A percentile compares a stretch with the other conserved stretches of the same genome.
phyloP scores from a whole-genome alignment of 139 green algal genomes.

The Chlorella ohadii region DNA sequence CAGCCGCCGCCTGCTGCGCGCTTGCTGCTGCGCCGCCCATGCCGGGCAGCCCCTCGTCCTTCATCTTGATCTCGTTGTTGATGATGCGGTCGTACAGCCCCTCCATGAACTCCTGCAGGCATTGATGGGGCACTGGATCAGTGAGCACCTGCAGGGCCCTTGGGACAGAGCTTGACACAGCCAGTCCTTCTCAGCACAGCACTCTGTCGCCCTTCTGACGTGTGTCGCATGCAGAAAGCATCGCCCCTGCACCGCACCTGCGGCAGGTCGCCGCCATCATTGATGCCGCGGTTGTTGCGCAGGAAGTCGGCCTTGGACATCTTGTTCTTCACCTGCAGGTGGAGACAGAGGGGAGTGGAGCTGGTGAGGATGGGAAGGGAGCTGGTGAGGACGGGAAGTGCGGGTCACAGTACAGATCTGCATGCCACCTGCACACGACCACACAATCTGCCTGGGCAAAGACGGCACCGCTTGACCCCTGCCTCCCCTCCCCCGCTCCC shows the following conservation, averaged over 20 bases:
- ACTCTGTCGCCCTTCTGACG: too few relatives aligned
- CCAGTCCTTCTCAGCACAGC: too few relatives aligned
- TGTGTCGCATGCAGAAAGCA: too few relatives aligned
- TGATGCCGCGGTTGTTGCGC: slow-evolving; percentile 98
- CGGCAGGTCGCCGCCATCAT: slow-evolving; percentile 92
- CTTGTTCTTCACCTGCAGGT: slow-evolving; percentile 69
- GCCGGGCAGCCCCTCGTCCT: slow-evolving; percentile 38
- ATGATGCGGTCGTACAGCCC: slow-evolving; percentile 96
- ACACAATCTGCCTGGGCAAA: too few relatives aligned
- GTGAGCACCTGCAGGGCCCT: too few relatives aligned
- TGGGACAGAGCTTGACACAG: too few relatives aligned
- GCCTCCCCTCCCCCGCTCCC: too few relatives aligned
- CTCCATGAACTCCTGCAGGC: slow-evolving; percentile 78
- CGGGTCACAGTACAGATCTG: too few relatives aligned
- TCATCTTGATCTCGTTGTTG: slow-evolving; percentile 98
- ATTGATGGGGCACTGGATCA: too few relatives aligned
- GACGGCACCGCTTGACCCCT: too few relatives aligned
- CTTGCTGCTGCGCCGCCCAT: not conserved
- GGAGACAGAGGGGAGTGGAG: not conserved
- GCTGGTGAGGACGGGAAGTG: too few relatives aligned
- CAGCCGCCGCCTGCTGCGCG: not conserved
- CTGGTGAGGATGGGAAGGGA: too few relatives aligned
- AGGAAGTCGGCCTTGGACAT: slow-evolving; percentile 85
- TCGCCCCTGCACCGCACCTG: slow-evolving; percentile 34
- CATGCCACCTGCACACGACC: not conserved